A percentile compares a stretch with the other conserved stretches of the same genome.
These are phyloP conservation scores for Triticum monococcum DNA, from an alignment of 176 grass and related monocot genomes.

Conservation along the genomic window DNA sequence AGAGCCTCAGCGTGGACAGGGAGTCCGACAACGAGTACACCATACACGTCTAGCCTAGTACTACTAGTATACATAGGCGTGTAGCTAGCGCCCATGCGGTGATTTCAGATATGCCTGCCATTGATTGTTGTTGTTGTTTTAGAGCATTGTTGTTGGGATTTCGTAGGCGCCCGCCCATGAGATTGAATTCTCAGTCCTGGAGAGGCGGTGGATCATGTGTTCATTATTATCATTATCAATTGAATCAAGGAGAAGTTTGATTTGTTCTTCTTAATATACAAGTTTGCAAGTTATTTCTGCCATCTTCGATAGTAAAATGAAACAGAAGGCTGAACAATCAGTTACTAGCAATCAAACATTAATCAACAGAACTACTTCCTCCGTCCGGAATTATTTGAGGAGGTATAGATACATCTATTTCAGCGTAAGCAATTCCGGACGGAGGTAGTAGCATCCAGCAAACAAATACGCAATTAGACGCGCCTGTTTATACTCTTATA, in stretches of 20 bases:
- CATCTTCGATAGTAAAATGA: neutral
- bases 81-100: neutral
- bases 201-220: conserved; percentile 42
- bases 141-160: conserved; percentile 13
- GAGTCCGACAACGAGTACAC: conserved; percentile 39
- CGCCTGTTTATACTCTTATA: neutral
- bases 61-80: neutral
- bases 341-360: neutral
- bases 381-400: too few relatives aligned
- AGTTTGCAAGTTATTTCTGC: neutral
- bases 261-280: conserved; percentile 34
- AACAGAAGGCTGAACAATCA: neutral
- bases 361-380: neutral
- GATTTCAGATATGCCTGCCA: neutral
- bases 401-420: too few relatives aligned
- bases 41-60: conserved; percentile 46
- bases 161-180: conserved; percentile 34
- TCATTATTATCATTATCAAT: neutral
- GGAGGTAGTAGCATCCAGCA: neutral
- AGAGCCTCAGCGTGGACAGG: conserved; percentile 54
- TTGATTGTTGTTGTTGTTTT: conserved; percentile 28
- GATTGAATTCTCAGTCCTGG: conserved; percentile 42
- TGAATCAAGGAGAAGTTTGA: conserved; percentile 5
- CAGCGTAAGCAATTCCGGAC: too few relatives aligned
- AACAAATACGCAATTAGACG: neutral